Conservation (phyloP, 2,329 filamentous ascomycete species). For the Aspergillus sp. region DNA sequence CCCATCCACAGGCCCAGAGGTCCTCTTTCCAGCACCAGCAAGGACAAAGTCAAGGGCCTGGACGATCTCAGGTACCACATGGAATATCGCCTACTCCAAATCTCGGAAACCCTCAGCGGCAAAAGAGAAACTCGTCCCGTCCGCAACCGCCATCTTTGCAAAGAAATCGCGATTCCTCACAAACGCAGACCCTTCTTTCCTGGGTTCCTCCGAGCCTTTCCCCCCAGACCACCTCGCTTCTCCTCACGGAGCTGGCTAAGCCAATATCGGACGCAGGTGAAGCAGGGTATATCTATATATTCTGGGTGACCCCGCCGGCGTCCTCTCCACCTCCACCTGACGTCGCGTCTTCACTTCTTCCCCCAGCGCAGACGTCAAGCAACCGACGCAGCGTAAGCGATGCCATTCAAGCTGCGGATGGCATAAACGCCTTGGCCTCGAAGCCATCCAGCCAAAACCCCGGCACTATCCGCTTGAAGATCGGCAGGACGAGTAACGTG, state of each 20-base stretch:
- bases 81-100: background rate
- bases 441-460: constrained; percentile 23
- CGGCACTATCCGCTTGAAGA: constrained; percentile 59
- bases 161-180: constrained; percentile 14
- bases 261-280: constrained; percentile 66
- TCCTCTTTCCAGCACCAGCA: background rate
- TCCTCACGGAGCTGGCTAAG: constrained; percentile 69
- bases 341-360: constrained; percentile 51
- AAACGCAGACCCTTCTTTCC: constrained; percentile 44
- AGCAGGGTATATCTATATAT: constrained; percentile 95
- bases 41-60: background rate
- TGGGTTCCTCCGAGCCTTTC: constrained; percentile 61
- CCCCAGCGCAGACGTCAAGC: constrained; percentile 30
- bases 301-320: constrained; percentile 75
- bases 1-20: background rate
- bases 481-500: constrained; percentile 67
- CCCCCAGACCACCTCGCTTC: constrained; percentile 57
- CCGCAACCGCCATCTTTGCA: background rate
- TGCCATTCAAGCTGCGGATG: constrained; percentile 28
- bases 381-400: constrained; percentile 26
- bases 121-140: constrained; percentile 1
- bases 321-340: constrained; percentile 49
- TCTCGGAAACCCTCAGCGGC: background rate
- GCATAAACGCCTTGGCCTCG: constrained; percentile 21
- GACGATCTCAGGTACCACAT: background rate